Base-by-base conservation (phyloP, 371 early-diverging fungal genomes). In the Lichtheimia corymbifera region DNA sequence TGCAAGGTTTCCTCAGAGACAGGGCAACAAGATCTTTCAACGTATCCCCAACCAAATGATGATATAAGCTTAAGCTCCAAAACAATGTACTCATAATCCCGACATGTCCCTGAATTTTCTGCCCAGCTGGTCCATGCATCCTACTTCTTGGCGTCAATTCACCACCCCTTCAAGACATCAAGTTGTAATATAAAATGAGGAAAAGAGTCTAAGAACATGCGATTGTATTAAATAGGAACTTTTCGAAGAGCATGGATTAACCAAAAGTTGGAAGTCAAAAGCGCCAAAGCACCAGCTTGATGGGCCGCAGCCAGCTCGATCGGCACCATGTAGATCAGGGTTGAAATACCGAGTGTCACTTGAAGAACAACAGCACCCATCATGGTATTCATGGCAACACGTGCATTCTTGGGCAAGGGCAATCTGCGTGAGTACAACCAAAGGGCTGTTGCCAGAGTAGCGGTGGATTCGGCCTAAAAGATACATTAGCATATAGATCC, bases 281-380 rank as follows among this genome's bases (percentile, higher is more conserved):
- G 76, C n/a, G 91, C 83, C 50, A 98, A 74, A 13, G 96, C 93
- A 25, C 97, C 97, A 27, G 92, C 93, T 76, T 98, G 98, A 80
- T 98, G 98, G 15, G 94, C 91, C 5, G 98, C 93, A 11, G 97
- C 98, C 61, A 96, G 77, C 30, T 91, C 86, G 54, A 96, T 87
- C 15, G 97, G 98, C 6, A 98, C 98, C 77, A 94, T 86, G 64
- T 92, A 94, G 27, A 98, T 77, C 41, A 98, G 80, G 2, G 98
- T 97, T 40, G 88, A 77, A 59, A 98, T 95, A 49, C 98, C 98
- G 22, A 98, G 77, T 0, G 89, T 84, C 14, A 93, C 94, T 63
- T 93, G 93, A n/a, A 86, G 64, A 27, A 77, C 71, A 3, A 87
- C 90, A 28, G 90, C 86, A 11, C 84, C 90, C 74, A 95, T 83